A percentile compares a stretch with the other conserved stretches of the same genome.
These are phyloP conservation scores for Monosporascus sp. DNA, from an alignment of 2,329 filamentous ascomycete genomes.

Conservation along the genomic window DNA sequence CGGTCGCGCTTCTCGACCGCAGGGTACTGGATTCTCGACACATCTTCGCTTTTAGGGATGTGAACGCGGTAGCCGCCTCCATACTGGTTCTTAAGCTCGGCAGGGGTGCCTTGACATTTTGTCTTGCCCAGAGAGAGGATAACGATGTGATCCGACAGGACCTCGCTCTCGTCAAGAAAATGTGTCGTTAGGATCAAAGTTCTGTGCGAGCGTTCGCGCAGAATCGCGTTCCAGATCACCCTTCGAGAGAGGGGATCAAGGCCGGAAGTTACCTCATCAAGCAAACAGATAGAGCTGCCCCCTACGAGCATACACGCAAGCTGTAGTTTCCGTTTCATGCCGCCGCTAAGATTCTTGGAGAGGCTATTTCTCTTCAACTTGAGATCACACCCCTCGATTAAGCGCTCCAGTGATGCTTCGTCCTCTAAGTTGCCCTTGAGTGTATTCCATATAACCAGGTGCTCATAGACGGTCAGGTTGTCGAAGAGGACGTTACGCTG, in stretches of 20 bases:
- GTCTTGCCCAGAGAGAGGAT: constrained; percentile 21
- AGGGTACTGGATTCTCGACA: constrained; percentile 13
- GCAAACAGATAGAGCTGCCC: constrained; percentile 64
- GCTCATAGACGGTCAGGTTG: constrained; percentile 64
- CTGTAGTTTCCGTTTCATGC: constrained; percentile 72
- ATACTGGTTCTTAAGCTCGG: constrained; percentile 22
- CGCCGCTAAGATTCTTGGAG: constrained; percentile 63
- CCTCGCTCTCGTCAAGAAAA: constrained; percentile 24
- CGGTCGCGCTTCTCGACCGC: constrained; percentile 36
- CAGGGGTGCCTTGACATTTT: constrained; percentile 24
- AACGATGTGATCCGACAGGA: constrained; percentile 20
- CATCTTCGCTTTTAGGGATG: constrained; percentile 18
- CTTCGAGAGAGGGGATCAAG: constrained; percentile 63
- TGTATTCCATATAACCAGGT: constrained; percentile 63
- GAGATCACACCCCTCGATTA: constrained; percentile 61
- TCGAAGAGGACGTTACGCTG: constrained; percentile 76
- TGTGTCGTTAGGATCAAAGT: constrained; percentile 22
- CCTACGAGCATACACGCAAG: constrained; percentile 76
- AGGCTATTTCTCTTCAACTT: constrained; percentile 55
- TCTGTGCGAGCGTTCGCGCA: constrained; percentile 17
- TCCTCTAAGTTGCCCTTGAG: constrained; percentile 51
- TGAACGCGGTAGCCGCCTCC: constrained; percentile 25
- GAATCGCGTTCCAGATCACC: constrained; percentile 24
- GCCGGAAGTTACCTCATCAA: constrained; percentile 67
- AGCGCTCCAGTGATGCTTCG: constrained; percentile 40